Percentiles rank a stretch among this genome's conserved stretches.
Evolutionary conservation across 1,284 basidiomycete genomes (phyloP).

Genomic region (Cryptococcus deneoformans): DNA sequence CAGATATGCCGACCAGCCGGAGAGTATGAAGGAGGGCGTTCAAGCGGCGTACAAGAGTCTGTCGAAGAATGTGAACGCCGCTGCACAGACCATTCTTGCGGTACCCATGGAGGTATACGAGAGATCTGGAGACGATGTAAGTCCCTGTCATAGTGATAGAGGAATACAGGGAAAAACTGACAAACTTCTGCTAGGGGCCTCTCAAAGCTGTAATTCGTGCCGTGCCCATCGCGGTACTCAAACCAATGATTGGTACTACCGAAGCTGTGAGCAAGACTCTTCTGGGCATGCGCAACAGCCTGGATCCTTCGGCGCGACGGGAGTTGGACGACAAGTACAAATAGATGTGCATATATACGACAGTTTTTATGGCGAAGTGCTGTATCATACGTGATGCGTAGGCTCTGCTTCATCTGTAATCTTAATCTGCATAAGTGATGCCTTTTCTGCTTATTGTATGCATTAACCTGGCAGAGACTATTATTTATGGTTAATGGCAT

Average conservation of each 20-base stretch:
- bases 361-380: background rate
- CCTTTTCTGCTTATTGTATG: background rate
- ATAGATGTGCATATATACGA: slow-evolving; percentile 6
- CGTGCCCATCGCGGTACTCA: slow-evolving; percentile 92
- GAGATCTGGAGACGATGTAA: slow-evolving; percentile 77
- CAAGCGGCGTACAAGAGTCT: slow-evolving; percentile 84
- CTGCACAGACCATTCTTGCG: slow-evolving; percentile 96
- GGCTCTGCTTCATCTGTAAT: no score
- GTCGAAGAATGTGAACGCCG: slow-evolving; percentile 78
- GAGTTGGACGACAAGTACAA: slow-evolving; percentile 91
- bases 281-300: slow-evolving; percentile 82
- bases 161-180: background rate
- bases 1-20: slow-evolving; percentile 87
- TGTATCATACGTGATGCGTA: background rate
- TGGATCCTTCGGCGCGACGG: slow-evolving; percentile 72
- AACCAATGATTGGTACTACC: slow-evolving; percentile 94
- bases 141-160: slow-evolving; percentile 22
- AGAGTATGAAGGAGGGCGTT: slow-evolving; percentile 79
- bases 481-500: background rate
- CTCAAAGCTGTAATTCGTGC: slow-evolving; percentile 90
- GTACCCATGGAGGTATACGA: slow-evolving; percentile 99
- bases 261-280: slow-evolving; percentile 95
- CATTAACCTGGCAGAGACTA: background rate
- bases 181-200: slow-evolving; percentile 61
- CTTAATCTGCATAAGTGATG: background rate